Percentiles rank a stretch among this genome's conserved stretches.
These are phyloP conservation scores for Ilex aquifolium DNA, from an alignment of 257 asterid genomes.

Conservation along the genomic window DNA sequence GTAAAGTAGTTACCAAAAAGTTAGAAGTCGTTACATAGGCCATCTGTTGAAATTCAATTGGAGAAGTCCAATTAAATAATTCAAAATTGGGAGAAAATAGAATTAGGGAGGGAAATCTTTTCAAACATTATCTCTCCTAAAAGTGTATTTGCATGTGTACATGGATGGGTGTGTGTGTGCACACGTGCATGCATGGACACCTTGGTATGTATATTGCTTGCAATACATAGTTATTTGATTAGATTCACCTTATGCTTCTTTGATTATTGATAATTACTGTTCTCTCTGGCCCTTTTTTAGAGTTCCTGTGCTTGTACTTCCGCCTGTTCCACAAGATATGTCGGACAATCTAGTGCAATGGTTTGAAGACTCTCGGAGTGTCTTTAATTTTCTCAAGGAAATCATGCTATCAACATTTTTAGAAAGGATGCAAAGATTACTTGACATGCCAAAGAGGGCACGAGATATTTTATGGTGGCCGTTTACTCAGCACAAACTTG, in stretches of 20 bases:
- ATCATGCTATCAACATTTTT: conserved; percentile 56
- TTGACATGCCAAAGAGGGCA: conserved; percentile 69
- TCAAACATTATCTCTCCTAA: too few relatives aligned
- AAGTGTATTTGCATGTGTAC: neutral
- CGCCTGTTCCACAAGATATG: conserved; percentile 71
- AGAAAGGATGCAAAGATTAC: conserved; percentile 54
- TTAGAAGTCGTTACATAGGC: too few relatives aligned
- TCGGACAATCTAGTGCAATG: conserved; percentile 72
- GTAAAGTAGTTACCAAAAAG: too few relatives aligned
- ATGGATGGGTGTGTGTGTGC: neutral
- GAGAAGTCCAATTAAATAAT: too few relatives aligned
- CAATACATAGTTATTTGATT: neutral
- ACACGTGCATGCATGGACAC: neutral
- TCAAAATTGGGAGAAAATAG: too few relatives aligned
- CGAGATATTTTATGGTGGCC: conserved; percentile 95
- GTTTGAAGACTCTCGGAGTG: conserved; percentile 63
- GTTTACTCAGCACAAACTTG: conserved; percentile 91
- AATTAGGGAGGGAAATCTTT: too few relatives aligned
- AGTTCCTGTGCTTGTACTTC: conserved; percentile 87
- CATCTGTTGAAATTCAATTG: too few relatives aligned
- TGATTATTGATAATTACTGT: neutral
- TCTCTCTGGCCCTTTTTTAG: conserved; percentile 23
- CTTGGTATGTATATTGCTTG: neutral
- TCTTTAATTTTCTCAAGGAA: conserved; percentile 71
- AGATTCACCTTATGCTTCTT: neutral